A percentile compares a stretch with the other conserved stretches of the same genome.
Conservation (phyloP, 106 monocot species). For the Platanthera zijinensis region DNA sequence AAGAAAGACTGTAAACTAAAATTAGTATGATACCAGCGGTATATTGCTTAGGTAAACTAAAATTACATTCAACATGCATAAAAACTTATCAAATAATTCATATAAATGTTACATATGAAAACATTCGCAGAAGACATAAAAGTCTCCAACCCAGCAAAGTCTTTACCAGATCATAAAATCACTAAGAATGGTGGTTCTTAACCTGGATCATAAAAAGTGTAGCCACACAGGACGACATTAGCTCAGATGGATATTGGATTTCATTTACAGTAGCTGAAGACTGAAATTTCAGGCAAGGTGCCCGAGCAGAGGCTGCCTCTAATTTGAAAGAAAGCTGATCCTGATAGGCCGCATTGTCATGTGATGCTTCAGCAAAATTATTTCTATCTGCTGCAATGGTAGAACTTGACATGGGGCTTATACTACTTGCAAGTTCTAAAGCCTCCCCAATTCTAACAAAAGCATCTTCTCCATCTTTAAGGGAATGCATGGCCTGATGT, state of each 20-base stretch:
- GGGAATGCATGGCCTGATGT: constrained; percentile 43
- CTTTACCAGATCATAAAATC: too few relatives aligned
- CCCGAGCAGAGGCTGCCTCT: constrained; percentile 20
- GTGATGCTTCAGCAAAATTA: constrained; percentile 27
- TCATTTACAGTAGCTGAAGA: constrained; percentile 22
- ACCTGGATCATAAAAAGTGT: constrained; percentile 90
- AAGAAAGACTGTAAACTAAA: neutral
- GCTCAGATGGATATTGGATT: constrained; percentile 53
- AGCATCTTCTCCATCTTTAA: constrained; percentile 75
- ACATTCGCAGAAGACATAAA: neutral
- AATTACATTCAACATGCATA: neutral
- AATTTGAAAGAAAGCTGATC: constrained; percentile 22
- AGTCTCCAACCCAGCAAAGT: too few relatives aligned
- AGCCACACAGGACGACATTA: constrained; percentile 74
- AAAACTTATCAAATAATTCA: neutral
- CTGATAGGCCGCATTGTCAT: constrained; percentile 23
- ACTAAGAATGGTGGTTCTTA: constrained; percentile 1
- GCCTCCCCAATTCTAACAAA: constrained; percentile 64
- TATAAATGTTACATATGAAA: constrained; percentile 1
- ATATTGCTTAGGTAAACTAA: constrained; percentile 8
- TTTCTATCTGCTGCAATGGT: constrained; percentile 28
- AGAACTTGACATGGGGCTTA: constrained; percentile 34
- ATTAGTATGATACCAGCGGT: neutral
- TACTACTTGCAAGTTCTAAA: constrained; percentile 41
- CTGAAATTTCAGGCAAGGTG: constrained; percentile 16